Evolutionary conservation across 192 early-diverging fungal genomes (phyloP), one percentile per base, ranked within the genome.

Genomic region (Spizellomyces sp.): DNA sequence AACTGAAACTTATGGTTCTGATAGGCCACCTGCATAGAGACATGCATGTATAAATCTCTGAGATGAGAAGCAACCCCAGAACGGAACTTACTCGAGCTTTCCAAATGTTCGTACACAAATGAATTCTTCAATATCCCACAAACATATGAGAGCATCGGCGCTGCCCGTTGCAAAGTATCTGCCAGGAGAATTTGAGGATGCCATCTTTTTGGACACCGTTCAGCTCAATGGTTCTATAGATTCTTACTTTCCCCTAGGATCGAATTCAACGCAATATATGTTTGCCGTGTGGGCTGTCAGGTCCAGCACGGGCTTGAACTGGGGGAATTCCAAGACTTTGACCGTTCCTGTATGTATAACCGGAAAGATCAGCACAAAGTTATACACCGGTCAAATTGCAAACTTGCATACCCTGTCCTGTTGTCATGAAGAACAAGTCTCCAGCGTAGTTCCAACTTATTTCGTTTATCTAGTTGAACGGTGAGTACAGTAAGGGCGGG

Each of bases 101-200:
- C 80, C 84, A 75, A 92, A 89, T 8, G 91, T 86, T 12, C 90
- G 77, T 22, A 92, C 48, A 69, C 91, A 89, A 2, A 80, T 67
- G 61, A 84, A 83, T 0, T 87, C 81, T 8, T 89, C 85, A 44
- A 90, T 42, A 76, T 94, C 93, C 92, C 92, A 94, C 0, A 94
- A 70, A 48, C 83, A 82, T 6, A 92, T 88, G 4, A 91, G 50
- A 9, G 92, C 88, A 75, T 94, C 93, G 9, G 90, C 90, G 48
- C 86, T 84, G 12, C 93, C 93, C 7, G 90, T 88, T 4, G 92
- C 92, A 61, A 94, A 76, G 75, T 93, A 94, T 80, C 86, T 82
- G 68, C 89, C 27, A 36, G 27, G 27, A 36, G 3, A 36, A 3
- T 36, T 36, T 36, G 27, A 36, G 27, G 27, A 36, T 36, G 27